A percentile compares a stretch with the other conserved stretches of the same genome.
Conservation (phyloP, 2,329 filamentous ascomycete genomes). For the Arachnopeziza araneosa region DNA sequence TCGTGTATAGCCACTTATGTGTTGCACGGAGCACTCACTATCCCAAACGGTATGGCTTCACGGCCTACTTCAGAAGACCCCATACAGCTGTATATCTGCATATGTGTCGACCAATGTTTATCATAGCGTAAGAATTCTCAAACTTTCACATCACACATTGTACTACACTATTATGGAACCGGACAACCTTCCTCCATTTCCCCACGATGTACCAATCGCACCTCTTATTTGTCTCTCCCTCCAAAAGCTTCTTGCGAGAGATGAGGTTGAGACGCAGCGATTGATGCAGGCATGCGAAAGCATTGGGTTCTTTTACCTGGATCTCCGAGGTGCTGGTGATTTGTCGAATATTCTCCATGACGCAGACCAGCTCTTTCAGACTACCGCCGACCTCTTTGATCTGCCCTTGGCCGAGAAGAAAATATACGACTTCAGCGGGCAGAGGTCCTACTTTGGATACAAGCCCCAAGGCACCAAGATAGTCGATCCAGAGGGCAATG, state of each 20-base stretch:
- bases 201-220: neutral
- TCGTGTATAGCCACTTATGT: too few relatives aligned
- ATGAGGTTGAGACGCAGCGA: neutral
- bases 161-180: too few relatives aligned
- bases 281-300: neutral
- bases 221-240: neutral
- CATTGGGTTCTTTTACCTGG: neutral
- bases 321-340: neutral
- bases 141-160: too few relatives aligned
- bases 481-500: too few relatives aligned
- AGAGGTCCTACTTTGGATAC: neutral
- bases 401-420: neutral
- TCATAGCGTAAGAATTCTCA: too few relatives aligned
- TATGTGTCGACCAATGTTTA: too few relatives aligned
- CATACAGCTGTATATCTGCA: too few relatives aligned
- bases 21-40: too few relatives aligned
- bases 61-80: too few relatives aligned
- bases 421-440: neutral
- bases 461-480: neutral
- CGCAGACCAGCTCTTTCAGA: neutral
- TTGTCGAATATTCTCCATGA: neutral
- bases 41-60: too few relatives aligned
- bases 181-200: neutral
- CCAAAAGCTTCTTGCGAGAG: neutral
- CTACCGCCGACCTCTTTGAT: neutral